A percentile compares a stretch with the other conserved stretches of the same genome.
These are phyloP conservation scores for Brachypodium distachyon DNA, from an alignment of 202 grass and related monocot genomes.

Conservation along the genomic window DNA sequence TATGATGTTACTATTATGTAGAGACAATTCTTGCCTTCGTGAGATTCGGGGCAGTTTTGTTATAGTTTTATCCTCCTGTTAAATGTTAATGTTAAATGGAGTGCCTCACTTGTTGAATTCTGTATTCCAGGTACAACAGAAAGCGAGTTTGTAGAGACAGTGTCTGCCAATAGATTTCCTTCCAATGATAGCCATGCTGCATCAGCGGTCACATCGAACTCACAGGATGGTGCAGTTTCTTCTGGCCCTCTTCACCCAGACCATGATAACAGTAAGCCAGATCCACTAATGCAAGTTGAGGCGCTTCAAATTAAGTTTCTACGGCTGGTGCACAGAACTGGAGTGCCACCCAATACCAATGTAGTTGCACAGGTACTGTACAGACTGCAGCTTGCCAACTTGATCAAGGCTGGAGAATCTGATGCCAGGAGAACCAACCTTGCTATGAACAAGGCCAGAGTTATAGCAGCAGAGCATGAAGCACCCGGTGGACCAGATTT, in stretches of 20 bases:
- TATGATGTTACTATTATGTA: not conserved
- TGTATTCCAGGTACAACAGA: slow-evolving; percentile 38
- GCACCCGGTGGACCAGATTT: slow-evolving; percentile 38
- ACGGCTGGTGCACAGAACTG: slow-evolving; percentile 60
- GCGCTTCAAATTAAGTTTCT: slow-evolving; percentile 81
- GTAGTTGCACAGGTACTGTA: slow-evolving; percentile 78
- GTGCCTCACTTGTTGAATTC: not conserved
- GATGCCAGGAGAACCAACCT: slow-evolving; percentile 55
- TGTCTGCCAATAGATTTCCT: slow-evolving; percentile 13
- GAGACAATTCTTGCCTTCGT: not conserved
- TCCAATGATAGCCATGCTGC: slow-evolving; percentile 3
- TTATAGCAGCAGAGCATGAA: slow-evolving; percentile 62
- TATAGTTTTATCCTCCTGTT: not conserved
- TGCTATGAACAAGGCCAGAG: slow-evolving; percentile 51
- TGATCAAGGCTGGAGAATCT: slow-evolving; percentile 75
- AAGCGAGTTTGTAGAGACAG: slow-evolving; percentile 15
- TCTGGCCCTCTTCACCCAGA: slow-evolving; percentile 17
- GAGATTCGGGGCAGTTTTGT: not conserved
- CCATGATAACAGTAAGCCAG: slow-evolving; percentile 17
- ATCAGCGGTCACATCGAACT: slow-evolving; percentile 24
- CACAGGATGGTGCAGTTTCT: slow-evolving; percentile 24
- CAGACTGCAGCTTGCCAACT: slow-evolving; percentile 75
- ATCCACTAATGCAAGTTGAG: slow-evolving; percentile 69
- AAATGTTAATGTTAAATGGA: not conserved
- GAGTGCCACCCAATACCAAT: slow-evolving; percentile 47